phyloP scores from a whole-genome alignment of 108 stramenopile genomes.

The Fistulifera pelliculosa region DNA sequence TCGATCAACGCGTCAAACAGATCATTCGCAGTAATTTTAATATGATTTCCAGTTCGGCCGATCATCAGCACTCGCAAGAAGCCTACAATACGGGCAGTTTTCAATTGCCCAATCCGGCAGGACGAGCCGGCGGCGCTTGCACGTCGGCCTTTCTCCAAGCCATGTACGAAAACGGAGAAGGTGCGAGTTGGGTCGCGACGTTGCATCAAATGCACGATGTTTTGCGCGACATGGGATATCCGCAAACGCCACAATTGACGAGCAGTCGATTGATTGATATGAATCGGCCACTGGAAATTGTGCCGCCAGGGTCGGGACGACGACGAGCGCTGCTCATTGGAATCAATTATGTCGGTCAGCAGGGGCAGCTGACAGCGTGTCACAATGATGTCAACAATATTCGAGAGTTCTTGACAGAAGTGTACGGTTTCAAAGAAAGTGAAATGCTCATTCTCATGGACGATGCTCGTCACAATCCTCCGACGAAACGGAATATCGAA shows the following conservation, averaged over 20 bases:
- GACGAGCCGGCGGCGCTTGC: conserved; percentile 80
- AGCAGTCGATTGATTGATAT: conserved; percentile 71
- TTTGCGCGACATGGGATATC: conserved; percentile 45
- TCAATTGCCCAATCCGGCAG: conserved; percentile 66
- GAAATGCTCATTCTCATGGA: conserved; percentile 88
- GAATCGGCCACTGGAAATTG: conserved; percentile 31
- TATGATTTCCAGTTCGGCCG: conserved; percentile 57
- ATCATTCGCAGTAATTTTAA: conserved; percentile 33
- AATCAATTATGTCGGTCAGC: conserved; percentile 83
- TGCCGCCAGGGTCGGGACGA: conserved; percentile 29
- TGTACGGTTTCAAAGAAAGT: conserved; percentile 69
- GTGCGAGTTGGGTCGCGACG: conserved; percentile 40
- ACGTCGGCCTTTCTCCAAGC: conserved; percentile 83
- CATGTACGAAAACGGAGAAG: conserved; percentile 30
- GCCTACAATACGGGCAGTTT: conserved; percentile 32
- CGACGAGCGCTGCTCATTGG: conserved; percentile 75
- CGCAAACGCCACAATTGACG: conserved; percentile 68
- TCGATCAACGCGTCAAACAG: conserved; percentile 4
- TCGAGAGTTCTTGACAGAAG: conserved; percentile 57
- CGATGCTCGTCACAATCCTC: conserved; percentile 59
- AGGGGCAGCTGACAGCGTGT: conserved; percentile 44
- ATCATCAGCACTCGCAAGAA: conserved; percentile 17
- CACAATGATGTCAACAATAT: conserved; percentile 79
- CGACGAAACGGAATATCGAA: conserved; percentile 67
- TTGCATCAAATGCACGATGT: conserved; percentile 40